Percentiles rank a stretch among this genome's conserved stretches.
These are phyloP conservation scores for Brasenia schreberi DNA, from an alignment of 164 flowering plant genomes.

Conservation along the genomic window DNA sequence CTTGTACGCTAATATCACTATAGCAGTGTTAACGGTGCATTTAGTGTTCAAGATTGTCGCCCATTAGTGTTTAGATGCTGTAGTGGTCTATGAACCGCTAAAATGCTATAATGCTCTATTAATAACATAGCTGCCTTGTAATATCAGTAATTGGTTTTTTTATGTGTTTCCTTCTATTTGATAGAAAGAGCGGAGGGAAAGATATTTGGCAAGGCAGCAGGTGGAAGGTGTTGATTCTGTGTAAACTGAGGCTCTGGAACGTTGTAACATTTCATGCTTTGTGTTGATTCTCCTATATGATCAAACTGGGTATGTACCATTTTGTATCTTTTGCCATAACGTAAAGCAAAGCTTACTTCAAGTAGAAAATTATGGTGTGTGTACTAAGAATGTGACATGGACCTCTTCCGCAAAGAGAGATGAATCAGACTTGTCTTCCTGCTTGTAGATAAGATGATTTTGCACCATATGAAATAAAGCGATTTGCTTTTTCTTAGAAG, in stretches of 20 bases:
- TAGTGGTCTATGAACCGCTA: too few relatives aligned
- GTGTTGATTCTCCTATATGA: not conserved
- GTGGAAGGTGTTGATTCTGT: constrained; percentile 69
- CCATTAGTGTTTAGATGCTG: too few relatives aligned
- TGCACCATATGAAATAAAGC: not conserved
- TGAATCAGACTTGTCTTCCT: not conserved
- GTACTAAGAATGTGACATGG: not conserved
- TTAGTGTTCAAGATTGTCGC: too few relatives aligned
- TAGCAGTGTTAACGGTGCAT: too few relatives aligned
- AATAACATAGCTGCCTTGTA: too few relatives aligned
- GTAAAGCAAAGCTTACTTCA: not conserved
- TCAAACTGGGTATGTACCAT: not conserved
- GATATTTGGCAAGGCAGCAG: constrained; percentile 78
- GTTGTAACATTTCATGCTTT: not conserved
- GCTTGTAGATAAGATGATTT: not conserved
- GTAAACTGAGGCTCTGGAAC: constrained; percentile 11
- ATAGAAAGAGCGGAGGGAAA: constrained; percentile 83
- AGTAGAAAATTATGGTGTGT: not conserved
- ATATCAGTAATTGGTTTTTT: too few relatives aligned
- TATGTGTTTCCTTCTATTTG: constrained; percentile 1
- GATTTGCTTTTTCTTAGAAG: not conserved
- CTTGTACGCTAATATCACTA: too few relatives aligned
- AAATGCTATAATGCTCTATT: too few relatives aligned
- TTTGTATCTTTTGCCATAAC: not conserved
- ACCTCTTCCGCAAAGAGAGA: not conserved